These are phyloP conservation scores for Xylariaceae sp. DNA, from an alignment of 2,329 filamentous ascomycete species.

Conservation along the genomic window DNA sequence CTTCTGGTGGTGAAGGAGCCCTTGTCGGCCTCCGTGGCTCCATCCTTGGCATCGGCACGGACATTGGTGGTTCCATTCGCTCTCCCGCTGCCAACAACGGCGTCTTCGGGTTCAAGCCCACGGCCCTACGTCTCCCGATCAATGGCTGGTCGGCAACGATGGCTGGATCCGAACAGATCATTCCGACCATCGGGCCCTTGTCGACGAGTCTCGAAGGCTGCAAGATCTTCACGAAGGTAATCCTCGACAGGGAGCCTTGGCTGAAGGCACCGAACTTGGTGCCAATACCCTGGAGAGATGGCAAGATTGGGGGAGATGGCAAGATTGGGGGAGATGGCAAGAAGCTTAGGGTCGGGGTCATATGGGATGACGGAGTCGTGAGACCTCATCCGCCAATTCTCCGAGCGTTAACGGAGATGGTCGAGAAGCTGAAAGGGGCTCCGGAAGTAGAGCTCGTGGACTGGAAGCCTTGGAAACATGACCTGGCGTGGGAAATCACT, in stretches of 20 bases:
- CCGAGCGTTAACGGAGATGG: conserved; percentile 51
- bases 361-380: conserved; percentile 57
- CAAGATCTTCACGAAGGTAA: conserved; percentile 36
- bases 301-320: conserved; percentile 22
- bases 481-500: conserved; percentile 36
- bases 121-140: conserved; percentile 36
- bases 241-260: conserved; percentile 25
- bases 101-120: conserved; percentile 40
- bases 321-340: conserved; percentile 13
- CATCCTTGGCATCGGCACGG: conserved; percentile 49
- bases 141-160: conserved; percentile 33
- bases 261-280: conserved; percentile 18
- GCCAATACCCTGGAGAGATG: conserved; percentile 17
- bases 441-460: conserved; percentile 53
- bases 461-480: conserved; percentile 50
- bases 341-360: conserved; percentile 56
- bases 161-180: conserved; percentile 40
- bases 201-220: conserved; percentile 47
- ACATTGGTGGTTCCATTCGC: conserved; percentile 48
- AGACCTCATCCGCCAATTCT: conserved; percentile 55
- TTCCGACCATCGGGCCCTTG: conserved; percentile 49
- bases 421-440: conserved; percentile 42
- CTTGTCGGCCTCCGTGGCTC: conserved; percentile 48
- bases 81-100: conserved; percentile 44
- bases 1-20: conserved; percentile 54